Evolutionary conservation across 768 basidiomycete genomes (phyloP), one percentile per base, ranked within the genome.

Genomic region (Rubroboletus satanas): DNA sequence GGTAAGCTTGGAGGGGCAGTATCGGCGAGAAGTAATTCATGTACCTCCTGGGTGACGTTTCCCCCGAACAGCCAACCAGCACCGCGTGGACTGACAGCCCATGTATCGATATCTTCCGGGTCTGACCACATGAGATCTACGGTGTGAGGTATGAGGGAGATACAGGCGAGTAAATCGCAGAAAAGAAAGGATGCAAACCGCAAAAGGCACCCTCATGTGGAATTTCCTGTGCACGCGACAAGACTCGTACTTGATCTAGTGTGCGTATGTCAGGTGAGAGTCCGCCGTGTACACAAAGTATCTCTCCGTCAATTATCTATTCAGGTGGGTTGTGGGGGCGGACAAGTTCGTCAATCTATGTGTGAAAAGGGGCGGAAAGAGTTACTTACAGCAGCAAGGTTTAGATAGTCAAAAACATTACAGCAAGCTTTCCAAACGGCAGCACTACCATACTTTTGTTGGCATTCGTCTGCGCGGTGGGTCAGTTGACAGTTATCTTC

Each of bases 151-250:
- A 35, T 37, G 42, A 56, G 17, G 11, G n/a, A 41, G 5, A 42
- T 31, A 21, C 47, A 31, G 28, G 32, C n/a, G 26, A 39, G 23
- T 18, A 9, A 32, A 23, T 43, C 45, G 39, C 15, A 32, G 14
- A 18, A 43, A 14, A 15, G 12, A 28, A 14, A 44, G 26, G 26
- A 14, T 9, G 63, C 82, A 31, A 62, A 87, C 88, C 88, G 62
- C 96, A 98, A 76, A 98, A 98, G 8, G 95, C 89, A n/a, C 96
- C 96, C 69, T 98, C 96, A 69, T 98, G 96, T 2, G 95, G 96
- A 44, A 98, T 96, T 70, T 98, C 96, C 66, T 98, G 94, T n/a
- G 93, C 91, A 52, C 96, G 79, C 4, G 93, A 90, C 41, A 98
- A 77, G 6, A 95, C 91, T 7, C 96, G 81, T 59, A 98, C 90